These are phyloP conservation scores for Trichoderma aggressivum DNA, from an alignment of 2,329 filamentous ascomycete genomes.

Conservation along the genomic window DNA sequence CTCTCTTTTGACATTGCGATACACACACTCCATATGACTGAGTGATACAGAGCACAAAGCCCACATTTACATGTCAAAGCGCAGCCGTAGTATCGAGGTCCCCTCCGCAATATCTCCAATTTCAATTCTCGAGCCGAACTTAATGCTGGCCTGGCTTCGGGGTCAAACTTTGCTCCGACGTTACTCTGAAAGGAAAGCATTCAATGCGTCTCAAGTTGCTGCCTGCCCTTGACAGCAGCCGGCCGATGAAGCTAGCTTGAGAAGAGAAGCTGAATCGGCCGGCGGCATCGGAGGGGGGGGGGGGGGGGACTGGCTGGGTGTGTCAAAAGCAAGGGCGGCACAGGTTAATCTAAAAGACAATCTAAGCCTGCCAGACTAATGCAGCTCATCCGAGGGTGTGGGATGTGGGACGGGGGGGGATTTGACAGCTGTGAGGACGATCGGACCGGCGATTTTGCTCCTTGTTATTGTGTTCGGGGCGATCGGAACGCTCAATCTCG, in stretches of 20 bases:
- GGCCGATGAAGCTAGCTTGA: background rate
- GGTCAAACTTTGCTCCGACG: background rate
- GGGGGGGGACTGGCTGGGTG: background rate
- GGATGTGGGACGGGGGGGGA: background rate
- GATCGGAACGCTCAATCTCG: background rate
- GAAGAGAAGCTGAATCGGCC: conserved; percentile 1
- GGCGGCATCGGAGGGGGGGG: background rate
- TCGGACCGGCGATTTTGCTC: background rate
- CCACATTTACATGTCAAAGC: background rate
- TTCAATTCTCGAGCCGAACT: background rate
- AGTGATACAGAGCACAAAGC: background rate
- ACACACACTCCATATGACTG: background rate
- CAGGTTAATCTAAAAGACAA: background rate
- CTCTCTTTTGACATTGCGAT: background rate
- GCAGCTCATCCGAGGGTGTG: background rate
- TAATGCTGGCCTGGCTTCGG: background rate
- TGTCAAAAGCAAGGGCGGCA: background rate
- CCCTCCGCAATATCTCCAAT: background rate
- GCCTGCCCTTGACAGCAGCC: background rate
- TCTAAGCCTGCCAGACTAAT: background rate
- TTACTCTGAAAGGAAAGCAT: background rate
- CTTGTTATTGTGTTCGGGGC: background rate
- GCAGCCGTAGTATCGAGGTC: background rate
- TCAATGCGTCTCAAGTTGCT: background rate
- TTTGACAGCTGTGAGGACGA: background rate